Conservation (phyloP, 2,329 filamentous ascomycete genomes). For the Cercospora sp. region DNA sequence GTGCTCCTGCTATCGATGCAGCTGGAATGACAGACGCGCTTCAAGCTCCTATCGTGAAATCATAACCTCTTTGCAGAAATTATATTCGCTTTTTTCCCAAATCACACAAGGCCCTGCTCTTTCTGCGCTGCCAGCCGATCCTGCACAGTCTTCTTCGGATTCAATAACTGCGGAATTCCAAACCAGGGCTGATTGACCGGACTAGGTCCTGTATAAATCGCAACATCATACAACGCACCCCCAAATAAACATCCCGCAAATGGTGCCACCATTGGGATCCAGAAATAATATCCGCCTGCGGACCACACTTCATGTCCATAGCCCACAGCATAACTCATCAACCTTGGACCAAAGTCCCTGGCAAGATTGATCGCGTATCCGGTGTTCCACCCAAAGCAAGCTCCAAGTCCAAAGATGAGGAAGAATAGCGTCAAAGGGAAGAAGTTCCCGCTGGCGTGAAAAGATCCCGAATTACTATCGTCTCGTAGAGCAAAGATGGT, state of each 20-base stretch:
- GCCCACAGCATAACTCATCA: conserved; percentile 66
- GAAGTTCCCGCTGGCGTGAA: conserved; percentile 42
- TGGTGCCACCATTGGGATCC: conserved; percentile 62
- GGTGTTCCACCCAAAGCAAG: conserved; percentile 69
- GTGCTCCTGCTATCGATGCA: background rate
- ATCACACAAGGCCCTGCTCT: conserved; percentile 13
- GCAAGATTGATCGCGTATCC: conserved; percentile 69
- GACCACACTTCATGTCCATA: conserved; percentile 66
- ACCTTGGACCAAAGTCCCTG: conserved; percentile 69
- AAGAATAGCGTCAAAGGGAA: conserved; percentile 65
- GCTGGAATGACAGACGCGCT: no score
- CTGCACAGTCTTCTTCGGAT: conserved; percentile 26
- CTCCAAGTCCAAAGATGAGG: conserved; percentile 66
- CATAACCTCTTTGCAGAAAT: no score
- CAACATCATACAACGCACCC: conserved; percentile 65
- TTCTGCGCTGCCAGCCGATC: conserved; percentile 29
- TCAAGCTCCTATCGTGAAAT: no score
- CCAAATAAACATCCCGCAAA: conserved; percentile 65
- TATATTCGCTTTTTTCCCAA: background rate
- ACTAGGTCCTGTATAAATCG: conserved; percentile 63
- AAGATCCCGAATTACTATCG: conserved; percentile 44
- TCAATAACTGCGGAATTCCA: conserved; percentile 30
- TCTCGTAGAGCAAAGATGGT: conserved; percentile 68
- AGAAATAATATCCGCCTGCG: conserved; percentile 54
- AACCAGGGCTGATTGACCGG: conserved; percentile 63